phyloP scores from a whole-genome alignment of 140 eudicot genomes.

The Bidens hawaiensis region DNA sequence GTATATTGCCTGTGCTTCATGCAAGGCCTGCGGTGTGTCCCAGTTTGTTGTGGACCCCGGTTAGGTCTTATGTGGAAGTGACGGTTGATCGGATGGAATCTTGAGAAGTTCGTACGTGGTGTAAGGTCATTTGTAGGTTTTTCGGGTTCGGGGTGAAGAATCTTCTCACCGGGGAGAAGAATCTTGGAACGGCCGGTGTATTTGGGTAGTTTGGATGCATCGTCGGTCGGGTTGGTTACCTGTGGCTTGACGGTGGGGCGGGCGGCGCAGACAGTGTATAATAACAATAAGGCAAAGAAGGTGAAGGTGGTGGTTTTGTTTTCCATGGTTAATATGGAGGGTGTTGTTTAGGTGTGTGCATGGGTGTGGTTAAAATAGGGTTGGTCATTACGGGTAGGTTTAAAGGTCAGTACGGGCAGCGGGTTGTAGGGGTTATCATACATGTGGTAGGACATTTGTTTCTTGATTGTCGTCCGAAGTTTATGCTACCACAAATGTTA shows the following conservation, averaged over 20 bases:
- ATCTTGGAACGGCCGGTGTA: constrained; percentile 14
- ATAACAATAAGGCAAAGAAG: constrained; percentile 23
- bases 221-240: background rate
- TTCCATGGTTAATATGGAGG: constrained; percentile 18
- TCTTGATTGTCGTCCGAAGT: background rate
- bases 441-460: constrained; percentile 29
- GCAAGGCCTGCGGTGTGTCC: constrained; percentile 26
- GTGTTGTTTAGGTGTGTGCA: constrained; percentile 11
- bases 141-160: background rate
- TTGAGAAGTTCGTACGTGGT: constrained; percentile 24
- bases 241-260: constrained; percentile 22
- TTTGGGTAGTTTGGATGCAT: constrained; percentile 2
- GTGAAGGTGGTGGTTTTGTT: constrained; percentile 23
- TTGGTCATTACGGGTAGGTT: constrained; percentile 9
- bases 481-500: background rate
- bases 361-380: constrained; percentile 18
- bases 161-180: constrained; percentile 30
- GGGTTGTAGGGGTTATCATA: constrained; percentile 15
- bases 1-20: constrained; percentile 21
- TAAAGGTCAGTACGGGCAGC: constrained; percentile 8
- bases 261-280: constrained; percentile 31
- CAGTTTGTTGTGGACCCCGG: background rate
- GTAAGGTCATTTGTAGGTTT: background rate
- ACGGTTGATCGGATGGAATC: constrained; percentile 53
- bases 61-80: constrained; percentile 33